phyloP scores from a whole-genome alignment of 768 basidiomycete genomes.

The Termitomyces sp. region DNA sequence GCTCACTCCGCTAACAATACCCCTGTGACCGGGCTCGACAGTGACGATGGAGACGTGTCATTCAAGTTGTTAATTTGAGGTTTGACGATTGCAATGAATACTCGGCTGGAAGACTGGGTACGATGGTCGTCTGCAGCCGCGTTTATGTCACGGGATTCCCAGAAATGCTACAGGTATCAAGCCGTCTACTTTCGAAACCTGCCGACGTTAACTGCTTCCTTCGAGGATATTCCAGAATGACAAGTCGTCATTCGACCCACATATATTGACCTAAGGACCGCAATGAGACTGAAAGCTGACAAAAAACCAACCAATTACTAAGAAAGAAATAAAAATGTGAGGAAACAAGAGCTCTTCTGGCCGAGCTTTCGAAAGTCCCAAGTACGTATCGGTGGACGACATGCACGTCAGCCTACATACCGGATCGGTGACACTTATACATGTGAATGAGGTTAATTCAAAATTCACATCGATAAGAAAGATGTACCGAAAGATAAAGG shows the following conservation, averaged over 20 bases:
- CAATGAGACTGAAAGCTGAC: not conserved
- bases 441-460: not conserved
- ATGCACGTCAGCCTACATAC: too few relatives aligned
- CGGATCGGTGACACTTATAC: too few relatives aligned
- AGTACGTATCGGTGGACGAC: too few relatives aligned
- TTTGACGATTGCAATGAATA: not conserved
- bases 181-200: not conserved
- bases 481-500: too few relatives aligned
- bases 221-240: not conserved
- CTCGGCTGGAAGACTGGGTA: not conserved
- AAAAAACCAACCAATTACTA: not conserved
- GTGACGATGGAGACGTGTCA: not conserved
- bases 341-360: too few relatives aligned
- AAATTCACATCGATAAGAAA: not conserved
- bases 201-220: not conserved
- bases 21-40: constrained; percentile 4
- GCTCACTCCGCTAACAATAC: constrained; percentile 2
- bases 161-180: not conserved
- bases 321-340: not conserved
- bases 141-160: not conserved
- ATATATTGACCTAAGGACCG: not conserved
- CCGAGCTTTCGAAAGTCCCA: too few relatives aligned
- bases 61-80: not conserved
- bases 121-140: not conserved
- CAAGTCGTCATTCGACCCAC: not conserved